These are phyloP conservation scores for Pugionium cornutum DNA, from an alignment of 345 rosid species.

Conservation along the genomic window DNA sequence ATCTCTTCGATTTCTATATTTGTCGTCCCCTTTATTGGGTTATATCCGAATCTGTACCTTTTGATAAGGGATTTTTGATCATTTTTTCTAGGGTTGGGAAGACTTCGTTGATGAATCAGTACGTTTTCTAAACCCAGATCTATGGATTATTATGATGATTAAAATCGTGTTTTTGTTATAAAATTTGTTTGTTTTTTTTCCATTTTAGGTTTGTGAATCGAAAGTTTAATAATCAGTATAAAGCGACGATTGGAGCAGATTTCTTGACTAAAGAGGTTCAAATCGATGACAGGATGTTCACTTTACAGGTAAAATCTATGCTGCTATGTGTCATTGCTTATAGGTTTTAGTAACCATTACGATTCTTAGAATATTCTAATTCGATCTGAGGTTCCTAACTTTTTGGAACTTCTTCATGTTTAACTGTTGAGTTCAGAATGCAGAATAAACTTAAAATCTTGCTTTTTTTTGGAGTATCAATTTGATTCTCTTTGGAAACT, in stretches of 20 bases:
- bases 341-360: no score
- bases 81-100: constrained; percentile 58
- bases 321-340: no score
- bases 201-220: constrained; percentile 74
- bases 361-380: no score
- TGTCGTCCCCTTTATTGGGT: neutral
- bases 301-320: constrained; percentile 61
- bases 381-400: no score
- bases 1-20: neutral
- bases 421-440: no score
- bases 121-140: constrained; percentile 31
- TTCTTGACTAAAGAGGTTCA: constrained; percentile 68
- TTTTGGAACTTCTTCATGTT: no score
- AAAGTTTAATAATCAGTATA: constrained; percentile 85
- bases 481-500: no score
- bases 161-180: no score
- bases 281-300: constrained; percentile 78
- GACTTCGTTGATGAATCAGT: constrained; percentile 95
- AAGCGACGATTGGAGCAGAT: constrained; percentile 72
- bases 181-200: no score
- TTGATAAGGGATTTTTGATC: neutral
- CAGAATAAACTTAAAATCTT: no score
- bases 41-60: neutral
- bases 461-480: no score
- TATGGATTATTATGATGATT: no score